Evolutionary conservation across 805 yeast genomes (phyloP), one percentile per base, ranked within the genome.

Genomic region (Lipomyces japonicus): DNA sequence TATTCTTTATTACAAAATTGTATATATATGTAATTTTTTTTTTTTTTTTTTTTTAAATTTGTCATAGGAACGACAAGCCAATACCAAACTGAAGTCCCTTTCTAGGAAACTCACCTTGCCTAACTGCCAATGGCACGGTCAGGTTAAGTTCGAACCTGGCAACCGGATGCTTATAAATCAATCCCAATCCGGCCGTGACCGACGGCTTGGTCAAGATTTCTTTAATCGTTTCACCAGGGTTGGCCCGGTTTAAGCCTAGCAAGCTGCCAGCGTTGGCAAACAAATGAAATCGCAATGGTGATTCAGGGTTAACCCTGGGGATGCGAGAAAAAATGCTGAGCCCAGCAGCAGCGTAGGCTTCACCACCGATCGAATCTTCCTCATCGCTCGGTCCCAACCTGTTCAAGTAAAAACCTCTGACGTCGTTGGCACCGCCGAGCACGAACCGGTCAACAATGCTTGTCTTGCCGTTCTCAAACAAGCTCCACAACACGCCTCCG

Each of bases 401-500:
- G 70, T 82, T 82, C 46, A 76, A 70, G 30, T 77, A 73, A 62
- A 84, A 86, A 1, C 90, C 88, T 50, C 84, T 73, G 25, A 88
- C 79, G 46, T 82, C 84, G 47, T 80, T 76, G 12, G 81, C 77
- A 0, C 96, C 96, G 16, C 96, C 95, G 39, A 86, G 72, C 62
- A 82, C 86, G 65, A 90, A 91, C 57, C 86, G 76, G 66, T 91
- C 98, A 63, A 82, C 76, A 26, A 82, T 63, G 61, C 85, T 90
- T 1, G 86, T 68, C 47, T 69, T 48, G 53, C 61, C 51, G 2
- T 60, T 57, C 21, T 60, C 60, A 23, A 75, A 63, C 47, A 77
- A 41, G 35, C 53, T 71, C 50, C 71, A 68, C 25, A 86, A 70
- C 48, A 73, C 71, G 3, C 95, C 96, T 35, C 77, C 69, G 39